phyloP scores from a whole-genome alignment of 176 grass and related monocot genomes.

The Luzula sylvatica region DNA sequence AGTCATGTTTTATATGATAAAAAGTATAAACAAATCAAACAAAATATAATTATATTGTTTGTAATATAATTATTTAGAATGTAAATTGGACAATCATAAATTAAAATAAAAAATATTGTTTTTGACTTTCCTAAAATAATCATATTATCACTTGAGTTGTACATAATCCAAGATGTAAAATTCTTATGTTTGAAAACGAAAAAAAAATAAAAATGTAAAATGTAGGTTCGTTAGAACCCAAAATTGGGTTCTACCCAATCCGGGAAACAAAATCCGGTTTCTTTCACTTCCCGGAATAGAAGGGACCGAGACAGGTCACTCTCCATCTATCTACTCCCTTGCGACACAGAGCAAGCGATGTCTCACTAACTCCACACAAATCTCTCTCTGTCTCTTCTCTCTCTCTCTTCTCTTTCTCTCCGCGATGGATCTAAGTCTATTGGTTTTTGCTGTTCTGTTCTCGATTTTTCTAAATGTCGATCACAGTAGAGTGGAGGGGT shows the following conservation, averaged over 20 bases:
- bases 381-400: slow-evolving; percentile 20
- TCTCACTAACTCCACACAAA: slow-evolving; percentile 17
- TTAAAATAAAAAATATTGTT: no score
- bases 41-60: no score
- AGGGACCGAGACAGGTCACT: slow-evolving; percentile 6
- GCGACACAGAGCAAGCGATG: slow-evolving; percentile 21
- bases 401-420: slow-evolving; percentile 2
- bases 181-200: no score
- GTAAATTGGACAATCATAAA: no score
- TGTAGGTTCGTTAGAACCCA: no score
- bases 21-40: no score
- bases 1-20: no score
- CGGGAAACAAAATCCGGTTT: background rate
- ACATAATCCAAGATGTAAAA: no score
- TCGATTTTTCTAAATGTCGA: slow-evolving; percentile 13
- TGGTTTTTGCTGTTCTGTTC: slow-evolving; percentile 12
- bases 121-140: no score
- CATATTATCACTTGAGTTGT: no score
- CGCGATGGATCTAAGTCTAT: slow-evolving; percentile 69
- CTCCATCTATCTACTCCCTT: slow-evolving; percentile 20
- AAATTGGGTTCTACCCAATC: background rate
- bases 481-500: slow-evolving; percentile 34
- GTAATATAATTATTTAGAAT: no score
- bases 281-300: background rate
- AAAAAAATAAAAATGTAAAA: no score